These are phyloP conservation scores for Colletotrichum cordylinicola DNA, from an alignment of 2,329 filamentous ascomycete species.

Conservation along the genomic window DNA sequence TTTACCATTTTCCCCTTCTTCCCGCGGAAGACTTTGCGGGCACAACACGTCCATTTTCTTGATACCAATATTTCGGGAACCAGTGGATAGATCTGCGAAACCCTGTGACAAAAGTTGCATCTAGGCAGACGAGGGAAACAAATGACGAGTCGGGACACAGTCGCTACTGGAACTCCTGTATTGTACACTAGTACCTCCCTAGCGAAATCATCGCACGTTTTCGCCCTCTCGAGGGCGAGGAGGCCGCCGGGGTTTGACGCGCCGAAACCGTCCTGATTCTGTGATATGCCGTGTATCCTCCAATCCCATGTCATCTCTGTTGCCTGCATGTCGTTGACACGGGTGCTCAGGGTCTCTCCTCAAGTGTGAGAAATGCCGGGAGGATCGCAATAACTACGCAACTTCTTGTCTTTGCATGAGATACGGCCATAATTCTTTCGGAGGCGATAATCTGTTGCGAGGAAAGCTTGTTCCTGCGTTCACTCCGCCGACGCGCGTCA, in stretches of 20 bases:
- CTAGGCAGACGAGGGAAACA: not conserved
- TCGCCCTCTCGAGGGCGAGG: conserved; percentile 4
- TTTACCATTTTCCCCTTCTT: not conserved
- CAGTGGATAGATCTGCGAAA: not conserved
- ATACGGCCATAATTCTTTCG: not conserved
- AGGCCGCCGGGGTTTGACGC: conserved; percentile 16
- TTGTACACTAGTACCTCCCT: not conserved
- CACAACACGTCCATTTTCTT: not conserved
- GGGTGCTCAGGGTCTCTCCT: not conserved
- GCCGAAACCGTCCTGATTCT: not conserved
- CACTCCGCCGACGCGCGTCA: not conserved
- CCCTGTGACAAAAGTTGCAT: not conserved
- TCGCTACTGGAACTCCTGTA: conserved; percentile 9
- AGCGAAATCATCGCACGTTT: not conserved
- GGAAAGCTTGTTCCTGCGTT: not conserved
- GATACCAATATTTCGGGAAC: not conserved
- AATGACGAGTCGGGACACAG: not conserved
- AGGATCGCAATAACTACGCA: not conserved
- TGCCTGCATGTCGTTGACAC: not conserved
- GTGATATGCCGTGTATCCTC: not conserved
- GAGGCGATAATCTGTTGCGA: not conserved
- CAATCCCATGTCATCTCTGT: not conserved
- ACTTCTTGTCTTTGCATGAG: not conserved
- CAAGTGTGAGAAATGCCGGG: not conserved
- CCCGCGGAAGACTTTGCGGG: not conserved